These are phyloP conservation scores for Pelargonium cotyledonis DNA, from an alignment of 441 rosid species.

Conservation along the genomic window DNA sequence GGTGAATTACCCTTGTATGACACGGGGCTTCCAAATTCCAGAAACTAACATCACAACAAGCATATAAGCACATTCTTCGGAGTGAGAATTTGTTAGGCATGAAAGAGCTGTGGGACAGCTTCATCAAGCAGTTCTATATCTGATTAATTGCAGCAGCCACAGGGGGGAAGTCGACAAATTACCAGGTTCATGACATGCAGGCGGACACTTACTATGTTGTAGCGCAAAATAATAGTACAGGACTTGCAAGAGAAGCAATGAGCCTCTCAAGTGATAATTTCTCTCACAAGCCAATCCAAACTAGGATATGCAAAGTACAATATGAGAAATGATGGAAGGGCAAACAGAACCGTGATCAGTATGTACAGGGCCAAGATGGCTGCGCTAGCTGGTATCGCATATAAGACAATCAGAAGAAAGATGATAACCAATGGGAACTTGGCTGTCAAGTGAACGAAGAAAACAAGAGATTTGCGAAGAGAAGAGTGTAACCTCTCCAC, in stretches of 20 bases:
- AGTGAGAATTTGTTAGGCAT: background rate
- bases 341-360: constrained; percentile 61
- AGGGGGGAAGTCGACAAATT: constrained; percentile 28
- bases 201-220: constrained; percentile 4
- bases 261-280: constrained; percentile 46
- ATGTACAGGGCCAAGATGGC: constrained; percentile 63
- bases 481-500: constrained; percentile 45
- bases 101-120: background rate
- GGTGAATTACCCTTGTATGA: background rate
- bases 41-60: constrained; percentile 7
- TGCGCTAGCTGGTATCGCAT: constrained; percentile 81
- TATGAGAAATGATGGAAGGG: constrained; percentile 66
- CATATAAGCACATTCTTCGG: background rate
- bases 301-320: constrained; percentile 68
- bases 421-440: constrained; percentile 74
- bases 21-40: background rate
- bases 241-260: constrained; percentile 12
- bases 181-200: constrained; percentile 7
- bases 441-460: constrained; percentile 52
- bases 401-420: constrained; percentile 58
- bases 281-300: constrained; percentile 84
- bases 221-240: constrained; percentile 21
- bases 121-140: constrained; percentile 2
- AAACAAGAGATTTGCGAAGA: constrained; percentile 54
- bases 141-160: constrained; percentile 11